Conservation (phyloP, 75 land plant genomes). For the Selaginella moellendorffii region DNA sequence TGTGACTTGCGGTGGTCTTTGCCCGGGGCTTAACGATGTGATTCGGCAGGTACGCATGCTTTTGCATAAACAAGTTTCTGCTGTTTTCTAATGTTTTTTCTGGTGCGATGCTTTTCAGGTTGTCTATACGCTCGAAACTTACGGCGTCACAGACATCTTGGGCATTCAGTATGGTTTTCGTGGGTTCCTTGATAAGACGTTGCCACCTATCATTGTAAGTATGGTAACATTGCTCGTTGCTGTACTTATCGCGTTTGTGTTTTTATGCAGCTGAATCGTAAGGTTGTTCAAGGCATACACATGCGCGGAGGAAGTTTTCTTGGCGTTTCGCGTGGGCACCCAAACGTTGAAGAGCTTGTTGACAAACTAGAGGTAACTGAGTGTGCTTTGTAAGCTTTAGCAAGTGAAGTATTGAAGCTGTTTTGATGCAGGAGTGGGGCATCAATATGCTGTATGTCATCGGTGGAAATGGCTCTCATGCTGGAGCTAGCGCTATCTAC, state of each 20-base stretch:
- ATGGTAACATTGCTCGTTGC: background rate
- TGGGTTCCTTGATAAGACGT: constrained; percentile 3
- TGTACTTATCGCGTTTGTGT: background rate
- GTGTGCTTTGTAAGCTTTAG: background rate
- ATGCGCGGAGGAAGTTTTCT: constrained; percentile 6
- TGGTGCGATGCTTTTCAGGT: background rate
- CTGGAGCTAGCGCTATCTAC: constrained; percentile 8
- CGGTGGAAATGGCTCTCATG: constrained; percentile 7
- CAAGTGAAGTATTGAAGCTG: background rate
- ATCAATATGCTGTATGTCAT: constrained; percentile 6
- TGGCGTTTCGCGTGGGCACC: constrained; percentile 5
- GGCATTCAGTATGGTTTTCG: constrained; percentile 9
- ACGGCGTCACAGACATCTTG: constrained; percentile 2
- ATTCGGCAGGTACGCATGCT: background rate
- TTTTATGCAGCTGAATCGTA: background rate
- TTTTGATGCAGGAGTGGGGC: constrained; percentile 1
- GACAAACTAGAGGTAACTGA: constrained; percentile 1
- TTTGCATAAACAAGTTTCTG: background rate
- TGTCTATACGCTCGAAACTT: constrained; percentile 5
- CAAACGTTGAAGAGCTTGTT: background rate
- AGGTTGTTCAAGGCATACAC: constrained; percentile 7
- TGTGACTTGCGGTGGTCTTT: constrained; percentile 8
- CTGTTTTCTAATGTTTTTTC: background rate
- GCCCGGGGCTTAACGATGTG: constrained; percentile 8
- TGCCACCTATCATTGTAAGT: constrained; percentile 10